phyloP scores from a whole-genome alignment of 2,329 filamentous ascomycete species.

The Ophiostoma sp. region DNA sequence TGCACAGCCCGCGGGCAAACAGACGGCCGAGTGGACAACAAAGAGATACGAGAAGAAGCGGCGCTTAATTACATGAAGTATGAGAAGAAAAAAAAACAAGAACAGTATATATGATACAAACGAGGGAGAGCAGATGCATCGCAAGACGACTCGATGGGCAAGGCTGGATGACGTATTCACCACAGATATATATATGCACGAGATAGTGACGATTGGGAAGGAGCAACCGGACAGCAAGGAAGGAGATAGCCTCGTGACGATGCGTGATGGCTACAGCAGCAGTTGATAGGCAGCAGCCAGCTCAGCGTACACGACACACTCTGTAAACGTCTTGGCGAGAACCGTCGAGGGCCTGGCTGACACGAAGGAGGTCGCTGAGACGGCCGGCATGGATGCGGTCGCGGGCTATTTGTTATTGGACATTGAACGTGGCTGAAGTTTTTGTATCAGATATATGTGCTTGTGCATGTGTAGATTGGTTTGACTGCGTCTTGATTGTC shows the following conservation, averaged over 20 bases:
- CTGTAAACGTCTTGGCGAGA: not conserved
- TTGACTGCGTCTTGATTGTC: not conserved
- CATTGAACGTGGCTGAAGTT: too few relatives aligned
- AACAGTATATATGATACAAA: not conserved
- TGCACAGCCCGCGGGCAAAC: not conserved
- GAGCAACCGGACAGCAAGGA: not conserved
- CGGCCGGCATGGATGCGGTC: not conserved
- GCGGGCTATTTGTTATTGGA: too few relatives aligned
- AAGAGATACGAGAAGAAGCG: not conserved
- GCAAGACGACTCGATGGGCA: not conserved
- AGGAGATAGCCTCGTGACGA: not conserved
- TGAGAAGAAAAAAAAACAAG: not conserved
- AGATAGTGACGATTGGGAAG: not conserved
- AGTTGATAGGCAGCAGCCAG: too few relatives aligned
- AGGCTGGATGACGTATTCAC: not conserved
- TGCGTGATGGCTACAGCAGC: not conserved
- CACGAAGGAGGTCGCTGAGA: not conserved
- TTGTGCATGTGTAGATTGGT: not conserved
- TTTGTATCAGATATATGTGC: not conserved
- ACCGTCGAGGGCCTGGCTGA: not conserved
- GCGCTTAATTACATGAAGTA: not conserved
- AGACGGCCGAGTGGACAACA: not conserved
- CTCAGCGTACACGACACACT: not conserved
- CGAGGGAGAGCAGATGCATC: too few relatives aligned
- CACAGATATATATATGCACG: not conserved